phyloP scores from a whole-genome alignment of 345 rosid species.

The Limnanthes douglasii region DNA sequence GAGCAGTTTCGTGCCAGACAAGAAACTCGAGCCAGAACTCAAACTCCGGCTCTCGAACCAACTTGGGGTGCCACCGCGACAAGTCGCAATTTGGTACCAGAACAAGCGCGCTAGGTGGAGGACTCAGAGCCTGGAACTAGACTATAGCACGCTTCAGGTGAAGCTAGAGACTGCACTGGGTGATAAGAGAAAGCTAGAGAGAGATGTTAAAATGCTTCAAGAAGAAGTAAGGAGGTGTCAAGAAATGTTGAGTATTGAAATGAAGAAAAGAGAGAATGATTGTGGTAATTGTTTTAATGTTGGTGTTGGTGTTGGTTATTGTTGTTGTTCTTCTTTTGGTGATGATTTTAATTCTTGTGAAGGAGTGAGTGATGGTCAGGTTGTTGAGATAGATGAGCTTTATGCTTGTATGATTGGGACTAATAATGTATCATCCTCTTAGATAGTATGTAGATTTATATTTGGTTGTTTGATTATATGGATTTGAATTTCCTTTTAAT shows the following conservation, averaged over 20 bases:
- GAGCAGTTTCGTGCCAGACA: slow-evolving; percentile 48
- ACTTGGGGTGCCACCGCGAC: slow-evolving; percentile 61
- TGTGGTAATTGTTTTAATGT: slow-evolving; percentile 3
- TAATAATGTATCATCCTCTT: slow-evolving; percentile 30
- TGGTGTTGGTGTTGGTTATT: slow-evolving; percentile 2
- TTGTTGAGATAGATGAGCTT: slow-evolving; percentile 46
- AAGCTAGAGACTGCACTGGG: slow-evolving; percentile 36
- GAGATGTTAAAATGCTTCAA: slow-evolving; percentile 42
- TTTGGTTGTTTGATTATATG: no score
- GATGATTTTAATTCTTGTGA: slow-evolving; percentile 19
- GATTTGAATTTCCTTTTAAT: no score
- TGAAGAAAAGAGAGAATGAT: slow-evolving; percentile 2
- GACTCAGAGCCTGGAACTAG: slow-evolving; percentile 64
- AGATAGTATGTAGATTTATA: no score
- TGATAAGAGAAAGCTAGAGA: slow-evolving; percentile 48
- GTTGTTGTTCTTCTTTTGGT: slow-evolving; percentile 7
- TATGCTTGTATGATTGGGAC: slow-evolving; percentile 44
- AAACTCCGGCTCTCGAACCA: slow-evolving; percentile 56
- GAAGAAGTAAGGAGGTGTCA: slow-evolving; percentile 46
- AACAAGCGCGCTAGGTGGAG: slow-evolving; percentile 88
- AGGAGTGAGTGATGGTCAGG: slow-evolving; percentile 17
- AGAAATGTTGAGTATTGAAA: slow-evolving; percentile 21
- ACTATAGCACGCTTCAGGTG: slow-evolving; percentile 32
- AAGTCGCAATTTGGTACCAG: slow-evolving; percentile 91
- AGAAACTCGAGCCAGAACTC: slow-evolving; percentile 59